Evolutionary conservation across 1,139 yeast genomes (phyloP).

Genomic region (Ogataea hybrid): DNA sequence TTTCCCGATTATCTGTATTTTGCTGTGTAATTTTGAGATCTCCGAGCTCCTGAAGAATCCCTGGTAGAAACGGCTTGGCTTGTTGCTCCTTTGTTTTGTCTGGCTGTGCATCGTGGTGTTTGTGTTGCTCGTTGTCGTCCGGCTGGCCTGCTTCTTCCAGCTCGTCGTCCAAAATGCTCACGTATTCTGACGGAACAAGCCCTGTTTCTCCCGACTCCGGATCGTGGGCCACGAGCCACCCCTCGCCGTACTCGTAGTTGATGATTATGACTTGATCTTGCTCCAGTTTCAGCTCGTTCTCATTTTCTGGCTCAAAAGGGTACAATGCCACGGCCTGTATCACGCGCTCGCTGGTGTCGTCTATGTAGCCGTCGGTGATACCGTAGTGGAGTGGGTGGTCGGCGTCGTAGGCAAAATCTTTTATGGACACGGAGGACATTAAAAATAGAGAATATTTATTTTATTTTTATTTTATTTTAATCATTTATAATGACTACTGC

Average conservation of each 20-base stretch:
- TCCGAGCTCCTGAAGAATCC: slow-evolving; percentile 34
- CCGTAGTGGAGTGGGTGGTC: slow-evolving; percentile 70
- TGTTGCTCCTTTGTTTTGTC: not conserved
- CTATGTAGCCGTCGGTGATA: slow-evolving; percentile 24
- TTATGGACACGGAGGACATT: slow-evolving; percentile 39
- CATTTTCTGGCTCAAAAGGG: slow-evolving; percentile 90
- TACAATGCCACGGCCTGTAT: slow-evolving; percentile 64
- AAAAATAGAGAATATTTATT: not conserved
- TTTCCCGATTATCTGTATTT: not conserved
- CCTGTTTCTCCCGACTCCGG: slow-evolving; percentile 82
- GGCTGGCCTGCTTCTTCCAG: not conserved
- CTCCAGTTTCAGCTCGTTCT: slow-evolving; percentile 74
- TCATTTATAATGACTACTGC: slow-evolving; percentile 68
- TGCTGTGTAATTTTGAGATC: slow-evolving; percentile 1
- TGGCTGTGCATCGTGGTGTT: no score
- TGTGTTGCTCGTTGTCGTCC: no score
- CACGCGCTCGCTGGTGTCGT: slow-evolving; percentile 33
- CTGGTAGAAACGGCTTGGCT: slow-evolving; percentile 50
- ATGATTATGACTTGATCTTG: slow-evolving; percentile 89
- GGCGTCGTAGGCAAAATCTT: slow-evolving; percentile 76
- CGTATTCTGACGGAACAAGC: slow-evolving; percentile 93
- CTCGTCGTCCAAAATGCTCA: slow-evolving; percentile 32
- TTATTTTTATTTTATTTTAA: not conserved
- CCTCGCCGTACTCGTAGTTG: slow-evolving; percentile 92
- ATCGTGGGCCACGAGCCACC: slow-evolving; percentile 96